These are phyloP conservation scores for Neospermospora avenae DNA, from an alignment of 2,329 filamentous ascomycete species.

Conservation along the genomic window DNA sequence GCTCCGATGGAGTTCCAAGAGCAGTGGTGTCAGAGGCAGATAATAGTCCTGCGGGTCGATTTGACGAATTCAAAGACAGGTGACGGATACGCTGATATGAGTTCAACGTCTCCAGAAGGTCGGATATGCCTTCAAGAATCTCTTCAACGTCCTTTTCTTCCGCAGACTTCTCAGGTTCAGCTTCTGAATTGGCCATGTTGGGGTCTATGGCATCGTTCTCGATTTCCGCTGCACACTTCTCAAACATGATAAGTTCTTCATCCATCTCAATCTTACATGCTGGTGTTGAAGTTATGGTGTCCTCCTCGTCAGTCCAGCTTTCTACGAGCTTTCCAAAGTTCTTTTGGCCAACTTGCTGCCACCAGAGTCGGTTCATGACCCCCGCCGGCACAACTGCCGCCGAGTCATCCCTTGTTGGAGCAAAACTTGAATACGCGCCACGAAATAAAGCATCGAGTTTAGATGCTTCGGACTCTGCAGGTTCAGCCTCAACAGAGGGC, in stretches of 20 bases:
- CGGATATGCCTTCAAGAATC: conserved; percentile 68
- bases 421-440: conserved; percentile 76
- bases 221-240: conserved; percentile 55
- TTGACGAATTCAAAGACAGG: conserved; percentile 61
- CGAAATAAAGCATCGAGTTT: conserved; percentile 74
- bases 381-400: conserved; percentile 66
- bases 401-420: conserved; percentile 71
- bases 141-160: conserved; percentile 64
- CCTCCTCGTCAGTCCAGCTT: conserved; percentile 20
- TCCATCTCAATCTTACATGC: conserved; percentile 25
- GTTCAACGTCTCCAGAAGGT: conserved; percentile 71
- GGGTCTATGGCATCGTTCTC: conserved; percentile 57
- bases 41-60: conserved; percentile 57
- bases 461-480: conserved; percentile 54
- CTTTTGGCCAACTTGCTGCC: conserved; percentile 66
- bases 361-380: conserved; percentile 69
- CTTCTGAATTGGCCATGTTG: conserved; percentile 38
- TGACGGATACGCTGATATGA: conserved; percentile 80
- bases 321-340: conserved; percentile 62
- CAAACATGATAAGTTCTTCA: conserved; percentile 39
- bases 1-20: conserved; percentile 59
- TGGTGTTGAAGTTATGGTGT: conserved; percentile 2
- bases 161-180: conserved; percentile 48
- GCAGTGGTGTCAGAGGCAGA: conserved; percentile 57
- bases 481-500: conserved; percentile 44